Base-by-base conservation (phyloP, 257 asterid genomes). In the Solanum ossicruentum region DNA sequence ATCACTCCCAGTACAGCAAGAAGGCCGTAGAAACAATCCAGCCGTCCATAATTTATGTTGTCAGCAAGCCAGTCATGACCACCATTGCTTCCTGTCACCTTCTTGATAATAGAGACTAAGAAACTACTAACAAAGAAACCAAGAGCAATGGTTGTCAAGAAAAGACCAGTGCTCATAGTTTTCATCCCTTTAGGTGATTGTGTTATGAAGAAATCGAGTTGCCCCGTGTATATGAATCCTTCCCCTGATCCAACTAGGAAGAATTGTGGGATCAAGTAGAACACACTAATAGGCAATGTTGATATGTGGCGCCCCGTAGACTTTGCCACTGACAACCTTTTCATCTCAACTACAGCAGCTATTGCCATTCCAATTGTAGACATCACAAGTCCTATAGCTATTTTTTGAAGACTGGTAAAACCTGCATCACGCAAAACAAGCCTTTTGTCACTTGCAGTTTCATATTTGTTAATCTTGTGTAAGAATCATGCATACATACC, bases 141-240 rank as follows among this genome's bases (percentile, higher is more conserved):
- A 1, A 94, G 94, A 0, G 99, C 91, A 8, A 94, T 92, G 0
- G 99, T 96, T 1, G 98, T 91, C 84, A 96, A 82, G 91, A 96
- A 96, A 32, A 96, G 95, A 10, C 98, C 99, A 1, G 99, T 96
- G 92, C 99, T 96, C 97, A 93, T 93, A 1, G 99, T 91, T 84
- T 94, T 96, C 99, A 96, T 96, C 75, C 98, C 95, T 83, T 96
- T 94, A n/a, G 98, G 98, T 0, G 98, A 92, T 41, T 92, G 91
- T 0, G 98, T 93, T 77, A 94, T 92, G 95, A 96, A 96, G 93
- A 96, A 96, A 83, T 96, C 99, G 11, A 96, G 90, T 69, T 96
- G 98, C 32, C 99, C 99, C 0, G 98, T 94, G 91, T 96, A 94
- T 79, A 95, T 96, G 82, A 94, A 94, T 10, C 97, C 99, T 81